phyloP scores from a whole-genome alignment of 768 basidiomycete genomes.

The Leucogyrophana mollusca region DNA sequence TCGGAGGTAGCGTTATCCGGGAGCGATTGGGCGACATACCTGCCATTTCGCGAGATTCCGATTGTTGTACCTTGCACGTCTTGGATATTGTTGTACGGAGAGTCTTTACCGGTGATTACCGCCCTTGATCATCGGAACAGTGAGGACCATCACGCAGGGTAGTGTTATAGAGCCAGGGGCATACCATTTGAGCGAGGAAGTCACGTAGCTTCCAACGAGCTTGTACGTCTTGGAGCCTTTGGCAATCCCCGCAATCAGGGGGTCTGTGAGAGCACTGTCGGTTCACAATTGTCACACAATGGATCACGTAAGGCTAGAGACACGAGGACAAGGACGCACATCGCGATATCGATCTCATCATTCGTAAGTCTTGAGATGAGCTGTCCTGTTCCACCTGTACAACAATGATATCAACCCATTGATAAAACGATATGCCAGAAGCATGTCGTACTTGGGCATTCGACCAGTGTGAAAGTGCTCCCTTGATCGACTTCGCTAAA shows the following conservation, averaged over 20 bases:
- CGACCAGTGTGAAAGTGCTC: slow-evolving; percentile 77
- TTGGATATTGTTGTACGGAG: slow-evolving; percentile 63
- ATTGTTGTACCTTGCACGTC: slow-evolving; percentile 81
- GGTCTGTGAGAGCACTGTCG: slow-evolving; percentile 81
- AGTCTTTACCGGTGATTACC: slow-evolving; percentile 82
- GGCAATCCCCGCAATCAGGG: slow-evolving; percentile 88
- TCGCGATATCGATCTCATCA: slow-evolving; percentile 79
- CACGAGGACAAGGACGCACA: slow-evolving; percentile 44
- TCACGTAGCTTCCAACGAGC: slow-evolving; percentile 90
- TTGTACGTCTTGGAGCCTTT: slow-evolving; percentile 88
- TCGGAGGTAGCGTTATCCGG: slow-evolving; percentile 4
- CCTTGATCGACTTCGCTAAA: slow-evolving; percentile 68
- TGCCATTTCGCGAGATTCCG: slow-evolving; percentile 88
- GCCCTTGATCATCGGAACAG: slow-evolving; percentile 53
- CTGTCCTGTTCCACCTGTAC: slow-evolving; percentile 80
- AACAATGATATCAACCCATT: slow-evolving; percentile 12
- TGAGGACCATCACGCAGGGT: neutral
- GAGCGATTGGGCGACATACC: slow-evolving; percentile 36
- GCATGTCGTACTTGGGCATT: slow-evolving; percentile 74
- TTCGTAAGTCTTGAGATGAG: slow-evolving; percentile 72
- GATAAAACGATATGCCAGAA: slow-evolving; percentile 3
- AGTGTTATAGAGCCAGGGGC: slow-evolving; percentile 11
- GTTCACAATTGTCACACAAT: slow-evolving; percentile 4
- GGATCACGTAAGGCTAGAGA: neutral
- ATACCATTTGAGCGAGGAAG: slow-evolving; percentile 85